Evolutionary conservation across 176 grass and related monocot genomes (phyloP), one percentile per base, ranked within the genome.

Genomic region (Eremochloa ophiuroides): DNA sequence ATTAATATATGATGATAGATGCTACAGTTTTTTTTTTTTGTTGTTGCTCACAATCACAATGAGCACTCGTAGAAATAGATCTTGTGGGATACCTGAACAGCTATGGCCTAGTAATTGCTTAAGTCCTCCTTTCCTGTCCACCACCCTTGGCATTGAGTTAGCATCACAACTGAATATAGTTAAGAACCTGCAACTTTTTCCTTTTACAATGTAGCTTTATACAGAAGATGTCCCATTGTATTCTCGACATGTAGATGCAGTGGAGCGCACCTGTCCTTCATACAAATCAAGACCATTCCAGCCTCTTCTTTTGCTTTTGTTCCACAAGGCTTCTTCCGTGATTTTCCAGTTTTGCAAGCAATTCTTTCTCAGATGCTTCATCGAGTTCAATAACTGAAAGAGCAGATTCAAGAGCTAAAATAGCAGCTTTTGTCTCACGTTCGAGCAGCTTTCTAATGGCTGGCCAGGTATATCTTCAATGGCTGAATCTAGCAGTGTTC

Each of bases 121-220:
- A 95, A 93, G 74, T 95, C 91, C 85, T 99, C 96, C 58, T 93
- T 95, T 77, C 93, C 93, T 37, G 93, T 95, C 93, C 93, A 95
- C n/a, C 58, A 95, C 79, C 74, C 93, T 91, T 70, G 91, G 96
- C 93, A 95, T 95, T 2, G 92, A 98, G 73, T 99, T 93, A 77
- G 85, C 80, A 85, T 95, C 96, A 20, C n/a, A n/a, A n/a, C 88
- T 91, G 61, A 95, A 99, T 73, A 93, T 83, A 61, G 83, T 95
- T 4, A 87, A 88, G 66, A 95, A 95, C 89, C 96, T 99, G 74
- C 47, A 70, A 26, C 71, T 41, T 59, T 40, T 64, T 67, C 29
- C 62, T 55, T 55, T 10, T 55, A 55, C 50, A 33, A 66, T 26
- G 86, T 76, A 83, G 66, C 51, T 66, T 25, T 37, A 6, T 42